Percentiles rank a stretch among this genome's conserved stretches.
These are phyloP conservation scores for Volvox africanus DNA, from an alignment of 139 green algal species.

Conservation along the genomic window DNA sequence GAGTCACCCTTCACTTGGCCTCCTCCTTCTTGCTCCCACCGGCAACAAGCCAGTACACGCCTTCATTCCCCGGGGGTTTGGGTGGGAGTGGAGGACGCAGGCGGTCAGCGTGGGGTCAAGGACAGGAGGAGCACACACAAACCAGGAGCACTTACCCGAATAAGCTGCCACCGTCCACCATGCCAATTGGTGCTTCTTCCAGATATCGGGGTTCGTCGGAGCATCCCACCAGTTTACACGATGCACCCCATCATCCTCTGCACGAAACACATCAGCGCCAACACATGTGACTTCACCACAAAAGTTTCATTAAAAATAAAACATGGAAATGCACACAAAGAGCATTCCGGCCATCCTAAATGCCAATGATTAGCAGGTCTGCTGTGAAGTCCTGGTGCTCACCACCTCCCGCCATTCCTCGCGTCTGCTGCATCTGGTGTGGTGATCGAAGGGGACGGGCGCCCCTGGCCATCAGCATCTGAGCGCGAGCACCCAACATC, in stretches of 20 bases:
- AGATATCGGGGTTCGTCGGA: slow-evolving; percentile 67
- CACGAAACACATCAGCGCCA: background rate
- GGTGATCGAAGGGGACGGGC: slow-evolving; percentile 12
- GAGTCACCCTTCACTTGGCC: background rate
- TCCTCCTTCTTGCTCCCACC: slow-evolving; percentile 58
- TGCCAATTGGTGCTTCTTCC: slow-evolving; percentile 70
- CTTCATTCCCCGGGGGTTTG: background rate
- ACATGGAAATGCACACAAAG: no score
- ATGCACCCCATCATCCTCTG: slow-evolving; percentile 45
- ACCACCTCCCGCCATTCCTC: slow-evolving; percentile 42
- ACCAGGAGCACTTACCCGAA: background rate
- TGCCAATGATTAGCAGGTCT: no score
- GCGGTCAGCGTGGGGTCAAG: background rate
- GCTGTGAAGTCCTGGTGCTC: background rate
- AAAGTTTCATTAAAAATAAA: no score
- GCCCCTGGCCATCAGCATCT: background rate
- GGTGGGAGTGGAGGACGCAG: background rate
- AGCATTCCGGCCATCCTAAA: no score
- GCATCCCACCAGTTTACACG: slow-evolving; percentile 69
- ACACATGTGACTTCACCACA: background rate
- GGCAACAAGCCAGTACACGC: slow-evolving; percentile 52
- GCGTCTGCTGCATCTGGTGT: slow-evolving; percentile 43
- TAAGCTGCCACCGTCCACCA: slow-evolving; percentile 63
- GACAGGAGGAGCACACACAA: background rate
- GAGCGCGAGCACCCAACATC: background rate